These are phyloP conservation scores for Gossypium mustelinum DNA, from an alignment of 345 rosid genomes.

Conservation along the genomic window DNA sequence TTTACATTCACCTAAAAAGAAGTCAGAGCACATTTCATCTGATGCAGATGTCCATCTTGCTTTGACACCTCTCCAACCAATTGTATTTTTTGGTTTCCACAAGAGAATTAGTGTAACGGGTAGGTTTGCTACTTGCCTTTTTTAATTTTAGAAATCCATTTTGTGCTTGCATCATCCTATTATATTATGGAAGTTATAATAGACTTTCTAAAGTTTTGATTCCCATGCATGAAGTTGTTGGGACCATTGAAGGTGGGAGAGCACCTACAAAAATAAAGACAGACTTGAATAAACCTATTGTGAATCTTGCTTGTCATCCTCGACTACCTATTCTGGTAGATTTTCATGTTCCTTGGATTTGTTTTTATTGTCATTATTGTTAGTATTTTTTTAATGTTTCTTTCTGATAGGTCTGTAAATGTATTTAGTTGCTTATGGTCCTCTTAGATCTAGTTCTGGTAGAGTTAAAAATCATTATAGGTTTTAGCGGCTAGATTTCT, in stretches of 20 bases:
- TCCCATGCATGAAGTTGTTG: conserved; percentile 66
- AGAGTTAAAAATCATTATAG: background rate
- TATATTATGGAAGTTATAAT: background rate
- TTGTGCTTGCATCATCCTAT: background rate
- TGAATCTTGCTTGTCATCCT: conserved; percentile 96
- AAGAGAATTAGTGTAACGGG: conserved; percentile 96
- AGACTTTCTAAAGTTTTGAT: conserved; percentile 14
- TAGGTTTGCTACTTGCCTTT: conserved; percentile 22
- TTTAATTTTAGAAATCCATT: background rate
- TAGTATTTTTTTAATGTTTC: background rate
- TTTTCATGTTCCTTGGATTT: conserved; percentile 1
- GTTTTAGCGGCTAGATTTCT: background rate
- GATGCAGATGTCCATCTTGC: conserved; percentile 94
- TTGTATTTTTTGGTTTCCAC: conserved; percentile 93
- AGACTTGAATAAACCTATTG: conserved; percentile 89
- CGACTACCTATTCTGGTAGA: conserved; percentile 90
- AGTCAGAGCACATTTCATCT: conserved; percentile 60
- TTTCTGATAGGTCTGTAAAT: background rate
- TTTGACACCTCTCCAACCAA: conserved; percentile 88
- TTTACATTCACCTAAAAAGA: conserved; percentile 92
- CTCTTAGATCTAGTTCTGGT: background rate
- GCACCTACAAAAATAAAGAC: conserved; percentile 93
- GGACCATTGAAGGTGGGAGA: conserved; percentile 94
- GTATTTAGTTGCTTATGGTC: background rate
- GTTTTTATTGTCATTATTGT: conserved; percentile 3